phyloP scores from a whole-genome alignment of 208 protist species.

The Crithidia sp. region DNA sequence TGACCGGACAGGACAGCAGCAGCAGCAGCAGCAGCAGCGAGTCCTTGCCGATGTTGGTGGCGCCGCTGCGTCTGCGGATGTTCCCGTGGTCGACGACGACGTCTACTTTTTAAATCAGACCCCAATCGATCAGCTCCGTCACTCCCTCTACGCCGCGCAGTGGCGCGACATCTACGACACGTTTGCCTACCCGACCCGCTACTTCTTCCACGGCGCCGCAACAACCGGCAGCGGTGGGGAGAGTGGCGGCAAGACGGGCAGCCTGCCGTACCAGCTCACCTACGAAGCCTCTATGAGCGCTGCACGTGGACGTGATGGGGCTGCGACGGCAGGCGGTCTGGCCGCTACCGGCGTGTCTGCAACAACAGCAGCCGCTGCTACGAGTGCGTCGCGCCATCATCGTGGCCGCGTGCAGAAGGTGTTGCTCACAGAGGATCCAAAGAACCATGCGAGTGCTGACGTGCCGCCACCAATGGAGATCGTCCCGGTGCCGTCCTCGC shows the following conservation, averaged over 20 bases:
- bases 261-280: constrained; percentile 24
- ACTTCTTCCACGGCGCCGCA: constrained; percentile 17
- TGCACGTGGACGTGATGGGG: not conserved
- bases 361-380: not conserved
- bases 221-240: not conserved
- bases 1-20: too few species aligned
- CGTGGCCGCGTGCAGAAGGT: constrained; percentile 25
- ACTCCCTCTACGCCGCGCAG: constrained; percentile 35
- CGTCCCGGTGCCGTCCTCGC: constrained; percentile 1
- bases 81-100: constrained; percentile 10
- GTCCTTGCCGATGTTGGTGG: too few species aligned
- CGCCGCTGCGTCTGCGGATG: not conserved
- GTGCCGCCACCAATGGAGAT: constrained; percentile 30
- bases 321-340: too few species aligned
- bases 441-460: not conserved
- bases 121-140: constrained; percentile 30
- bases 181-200: constrained; percentile 34
- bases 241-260: not conserved
- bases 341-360: not conserved
- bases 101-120: constrained; percentile 26
- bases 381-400: not conserved
- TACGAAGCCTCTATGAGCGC: constrained; percentile 9
- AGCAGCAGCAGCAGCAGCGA: not conserved
- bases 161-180: constrained; percentile 42
- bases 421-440: constrained; percentile 20